Evolutionary conservation across 495 filamentous ascomycete species (phyloP).

Genomic region (Aspergillus olivimuriae): DNA sequence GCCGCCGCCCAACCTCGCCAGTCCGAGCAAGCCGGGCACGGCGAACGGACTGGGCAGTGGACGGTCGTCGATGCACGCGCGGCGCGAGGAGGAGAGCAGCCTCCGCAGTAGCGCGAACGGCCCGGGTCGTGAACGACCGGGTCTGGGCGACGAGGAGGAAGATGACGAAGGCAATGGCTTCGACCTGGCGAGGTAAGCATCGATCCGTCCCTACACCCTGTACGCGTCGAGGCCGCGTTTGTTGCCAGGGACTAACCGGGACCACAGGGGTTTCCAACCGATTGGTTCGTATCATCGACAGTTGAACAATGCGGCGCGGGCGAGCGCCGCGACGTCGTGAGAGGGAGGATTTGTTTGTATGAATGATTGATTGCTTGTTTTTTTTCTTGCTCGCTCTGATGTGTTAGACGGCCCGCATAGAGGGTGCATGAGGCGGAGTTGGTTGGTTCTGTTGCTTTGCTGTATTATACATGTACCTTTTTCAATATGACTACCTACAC

Average conservation of each 20-base stretch:
- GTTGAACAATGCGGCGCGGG: slow-evolving; percentile 38
- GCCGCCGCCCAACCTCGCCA: slow-evolving; percentile 44
- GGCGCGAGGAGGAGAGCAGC: slow-evolving; percentile 22
- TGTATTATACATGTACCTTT: background rate
- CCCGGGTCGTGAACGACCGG: slow-evolving; percentile 6
- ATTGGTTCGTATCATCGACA: slow-evolving; percentile 62
- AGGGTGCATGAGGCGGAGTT: slow-evolving; percentile 1
- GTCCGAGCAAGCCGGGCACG: slow-evolving; percentile 41
- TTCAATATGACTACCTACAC: background rate
- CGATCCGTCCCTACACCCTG: slow-evolving; percentile 16
- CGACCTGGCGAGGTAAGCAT: slow-evolving; percentile 58
- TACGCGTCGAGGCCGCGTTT: slow-evolving; percentile 20
- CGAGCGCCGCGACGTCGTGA: slow-evolving; percentile 23
- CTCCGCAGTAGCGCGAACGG: slow-evolving; percentile 8
- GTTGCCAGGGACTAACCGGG: slow-evolving; percentile 46
- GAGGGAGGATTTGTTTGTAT: background rate
- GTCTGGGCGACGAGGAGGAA: slow-evolving; percentile 27
- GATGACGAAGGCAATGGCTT: slow-evolving; percentile 55
- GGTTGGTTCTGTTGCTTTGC: background rate
- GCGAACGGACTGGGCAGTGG: slow-evolving; percentile 29
- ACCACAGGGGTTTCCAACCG: slow-evolving; percentile 59
- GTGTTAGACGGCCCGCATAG: slow-evolving; percentile 4
- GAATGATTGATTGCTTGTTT: background rate
- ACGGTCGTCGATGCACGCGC: slow-evolving; percentile 26
- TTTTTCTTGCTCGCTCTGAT: slow-evolving; percentile 1